A percentile compares a stretch with the other conserved stretches of the same genome.
Evolutionary conservation across 148 eudicot genomes (phyloP).

Genomic region (Nepenthes mirabilis): DNA sequence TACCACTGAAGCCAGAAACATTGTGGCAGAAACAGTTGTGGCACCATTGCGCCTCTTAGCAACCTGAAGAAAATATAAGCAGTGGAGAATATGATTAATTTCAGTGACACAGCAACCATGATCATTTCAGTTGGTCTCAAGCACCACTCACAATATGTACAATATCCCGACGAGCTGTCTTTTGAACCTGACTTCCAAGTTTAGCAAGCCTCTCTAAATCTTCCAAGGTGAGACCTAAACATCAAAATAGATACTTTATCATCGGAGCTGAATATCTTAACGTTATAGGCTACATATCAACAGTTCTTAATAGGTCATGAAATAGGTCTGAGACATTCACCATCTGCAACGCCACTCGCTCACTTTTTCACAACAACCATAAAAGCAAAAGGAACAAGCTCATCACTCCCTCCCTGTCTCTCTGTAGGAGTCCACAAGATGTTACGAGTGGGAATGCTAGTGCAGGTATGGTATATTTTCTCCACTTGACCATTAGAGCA

Average conservation of each 20-base stretch:
- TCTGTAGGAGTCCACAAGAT: too few relatives aligned
- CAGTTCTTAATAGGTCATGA: neutral
- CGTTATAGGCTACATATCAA: constrained; percentile 1
- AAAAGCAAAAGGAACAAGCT: too few relatives aligned
- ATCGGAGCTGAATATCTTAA: constrained; percentile 1
- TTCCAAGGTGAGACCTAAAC: constrained; percentile 49
- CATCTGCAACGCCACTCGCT: too few relatives aligned
- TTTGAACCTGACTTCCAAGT: constrained; percentile 55
- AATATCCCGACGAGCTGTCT: constrained; percentile 96
- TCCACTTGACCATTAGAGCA: too few relatives aligned
- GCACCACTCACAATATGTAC: constrained; percentile 71
- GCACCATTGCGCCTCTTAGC: constrained; percentile 80
- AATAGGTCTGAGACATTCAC: too few relatives aligned
- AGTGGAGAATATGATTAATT: neutral
- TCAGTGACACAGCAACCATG: neutral
- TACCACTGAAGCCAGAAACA: constrained; percentile 88
- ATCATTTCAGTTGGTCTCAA: neutral
- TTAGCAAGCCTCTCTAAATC: constrained; percentile 76
- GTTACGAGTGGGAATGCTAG: too few relatives aligned
- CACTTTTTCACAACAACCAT: too few relatives aligned
- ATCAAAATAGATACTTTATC: constrained; percentile 1
- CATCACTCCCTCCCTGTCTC: too few relatives aligned
- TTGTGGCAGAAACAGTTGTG: constrained; percentile 94
- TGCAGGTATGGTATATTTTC: too few relatives aligned
- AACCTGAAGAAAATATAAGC: constrained; percentile 32